phyloP scores from a whole-genome alignment of 2,329 filamentous ascomycete species.

The Fusarium sambucinum region DNA sequence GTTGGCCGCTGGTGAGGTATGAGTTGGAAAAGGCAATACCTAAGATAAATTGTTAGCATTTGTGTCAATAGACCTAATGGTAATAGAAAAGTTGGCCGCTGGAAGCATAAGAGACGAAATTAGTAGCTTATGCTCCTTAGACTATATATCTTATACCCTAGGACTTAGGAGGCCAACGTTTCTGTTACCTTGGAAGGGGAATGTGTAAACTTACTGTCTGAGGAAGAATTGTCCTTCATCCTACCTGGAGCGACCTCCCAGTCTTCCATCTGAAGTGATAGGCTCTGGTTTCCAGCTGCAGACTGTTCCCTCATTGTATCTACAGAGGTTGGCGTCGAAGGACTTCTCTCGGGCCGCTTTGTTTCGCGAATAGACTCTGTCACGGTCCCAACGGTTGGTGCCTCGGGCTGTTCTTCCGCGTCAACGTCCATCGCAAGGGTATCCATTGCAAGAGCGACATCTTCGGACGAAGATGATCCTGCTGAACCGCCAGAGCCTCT shows the following conservation, averaged over 20 bases:
- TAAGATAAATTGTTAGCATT: conserved; percentile 38
- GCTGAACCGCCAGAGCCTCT: background rate
- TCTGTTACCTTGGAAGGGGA: background rate
- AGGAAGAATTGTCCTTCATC: conserved; percentile 47
- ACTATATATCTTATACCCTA: no score
- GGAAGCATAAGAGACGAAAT: no score
- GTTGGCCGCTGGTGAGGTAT: conserved; percentile 55
- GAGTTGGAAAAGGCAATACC: conserved; percentile 60
- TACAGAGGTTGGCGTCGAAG: background rate
- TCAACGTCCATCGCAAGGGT: conserved; percentile 24
- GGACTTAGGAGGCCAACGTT: no score
- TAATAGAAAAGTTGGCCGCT: background rate
- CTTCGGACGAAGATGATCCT: conserved; percentile 11
- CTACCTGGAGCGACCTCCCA: conserved; percentile 62
- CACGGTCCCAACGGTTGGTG: background rate
- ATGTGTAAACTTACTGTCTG: conserved; percentile 53
- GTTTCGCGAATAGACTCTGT: background rate
- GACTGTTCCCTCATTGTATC: background rate
- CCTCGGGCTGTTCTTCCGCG: background rate
- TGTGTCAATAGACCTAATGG: background rate
- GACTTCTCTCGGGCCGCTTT: conserved; percentile 1
- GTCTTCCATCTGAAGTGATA: conserved; percentile 57
- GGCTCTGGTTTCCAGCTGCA: background rate
- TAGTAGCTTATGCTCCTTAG: no score
- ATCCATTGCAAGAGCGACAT: conserved; percentile 16